These are phyloP conservation scores for Cryptosporidium meleagridis DNA, from an alignment of 169 alveolate species.

Conservation along the genomic window DNA sequence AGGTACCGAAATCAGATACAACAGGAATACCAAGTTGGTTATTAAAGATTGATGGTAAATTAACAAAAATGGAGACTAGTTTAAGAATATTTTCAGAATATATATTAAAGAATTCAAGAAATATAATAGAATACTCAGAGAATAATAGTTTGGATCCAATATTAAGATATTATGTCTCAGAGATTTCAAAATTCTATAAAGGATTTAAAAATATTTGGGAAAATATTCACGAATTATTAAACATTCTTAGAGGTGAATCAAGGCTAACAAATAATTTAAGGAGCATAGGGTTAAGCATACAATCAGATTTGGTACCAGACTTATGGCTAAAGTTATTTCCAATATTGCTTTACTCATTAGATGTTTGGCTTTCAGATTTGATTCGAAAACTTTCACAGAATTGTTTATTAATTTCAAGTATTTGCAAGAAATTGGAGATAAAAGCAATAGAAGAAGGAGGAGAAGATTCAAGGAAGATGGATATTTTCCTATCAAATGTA, in stretches of 20 bases:
- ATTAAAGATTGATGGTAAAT: not conserved
- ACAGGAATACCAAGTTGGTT: slow-evolving; percentile 63
- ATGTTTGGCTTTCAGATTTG: slow-evolving; percentile 26
- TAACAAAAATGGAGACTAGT: not conserved
- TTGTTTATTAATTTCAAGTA: not conserved
- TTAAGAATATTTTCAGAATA: slow-evolving; percentile 6
- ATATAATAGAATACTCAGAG: not conserved
- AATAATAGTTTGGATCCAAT: not conserved
- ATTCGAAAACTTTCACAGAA: slow-evolving; percentile 28
- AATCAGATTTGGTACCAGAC: slow-evolving; percentile 49
- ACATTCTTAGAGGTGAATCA: not conserved
- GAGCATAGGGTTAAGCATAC: slow-evolving; percentile 34
- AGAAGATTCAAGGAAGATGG: not conserved
- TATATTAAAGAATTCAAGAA: not conserved
- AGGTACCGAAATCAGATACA: not conserved
- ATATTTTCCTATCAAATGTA: slow-evolving; percentile 9
- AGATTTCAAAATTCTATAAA: not conserved
- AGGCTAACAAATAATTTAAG: slow-evolving; percentile 35
- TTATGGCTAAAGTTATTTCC: slow-evolving; percentile 22
- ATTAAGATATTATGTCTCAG: slow-evolving; percentile 19
- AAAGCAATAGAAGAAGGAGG: not conserved
- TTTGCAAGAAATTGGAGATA: not conserved
- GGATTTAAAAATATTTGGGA: slow-evolving; percentile 52
- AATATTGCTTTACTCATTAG: not conserved
- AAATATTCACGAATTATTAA: not conserved